Percentiles rank a stretch among this genome's conserved stretches.
phyloP scores from a whole-genome alignment of 176 grass and related monocot species.

The Rhynchospora breviuscula region DNA sequence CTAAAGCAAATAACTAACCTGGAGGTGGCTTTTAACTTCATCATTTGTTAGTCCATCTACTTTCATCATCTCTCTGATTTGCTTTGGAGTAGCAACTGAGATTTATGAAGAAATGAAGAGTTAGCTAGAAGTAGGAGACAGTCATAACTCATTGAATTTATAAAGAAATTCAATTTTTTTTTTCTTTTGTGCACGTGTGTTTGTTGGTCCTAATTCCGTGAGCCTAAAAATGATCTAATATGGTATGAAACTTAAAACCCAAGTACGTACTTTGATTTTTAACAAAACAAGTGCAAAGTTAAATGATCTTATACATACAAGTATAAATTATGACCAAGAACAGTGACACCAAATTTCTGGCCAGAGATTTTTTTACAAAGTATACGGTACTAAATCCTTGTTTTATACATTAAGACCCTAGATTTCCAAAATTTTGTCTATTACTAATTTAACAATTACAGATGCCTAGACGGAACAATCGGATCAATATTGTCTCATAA shows the following conservation, averaged over 20 bases:
- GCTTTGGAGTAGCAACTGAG: constrained; percentile 83
- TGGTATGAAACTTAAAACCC: no score
- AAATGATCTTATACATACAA: no score
- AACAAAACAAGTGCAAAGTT: no score
- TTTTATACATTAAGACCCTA: not conserved
- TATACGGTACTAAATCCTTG: no score
- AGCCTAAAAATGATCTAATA: no score
- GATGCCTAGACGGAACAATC: not conserved
- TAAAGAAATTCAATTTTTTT: no score
- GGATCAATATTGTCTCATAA: not conserved
- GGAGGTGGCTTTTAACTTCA: constrained; percentile 93
- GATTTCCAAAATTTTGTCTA: not conserved
- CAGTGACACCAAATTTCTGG: not conserved
- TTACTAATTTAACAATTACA: not conserved
- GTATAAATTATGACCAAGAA: not conserved
- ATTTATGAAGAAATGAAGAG: not conserved
- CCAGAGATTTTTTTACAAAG: not conserved
- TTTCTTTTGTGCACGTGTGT: no score
- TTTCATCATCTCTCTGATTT: constrained; percentile 90
- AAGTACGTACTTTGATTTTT: no score
- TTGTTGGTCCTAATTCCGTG: no score
- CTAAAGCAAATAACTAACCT: constrained; percentile 27
- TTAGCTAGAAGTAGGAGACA: not conserved
- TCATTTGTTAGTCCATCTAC: constrained; percentile 90
- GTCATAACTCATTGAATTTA: no score